Conservation (phyloP, 2,329 filamentous ascomycete species). For the Arthroderma sp. region DNA sequence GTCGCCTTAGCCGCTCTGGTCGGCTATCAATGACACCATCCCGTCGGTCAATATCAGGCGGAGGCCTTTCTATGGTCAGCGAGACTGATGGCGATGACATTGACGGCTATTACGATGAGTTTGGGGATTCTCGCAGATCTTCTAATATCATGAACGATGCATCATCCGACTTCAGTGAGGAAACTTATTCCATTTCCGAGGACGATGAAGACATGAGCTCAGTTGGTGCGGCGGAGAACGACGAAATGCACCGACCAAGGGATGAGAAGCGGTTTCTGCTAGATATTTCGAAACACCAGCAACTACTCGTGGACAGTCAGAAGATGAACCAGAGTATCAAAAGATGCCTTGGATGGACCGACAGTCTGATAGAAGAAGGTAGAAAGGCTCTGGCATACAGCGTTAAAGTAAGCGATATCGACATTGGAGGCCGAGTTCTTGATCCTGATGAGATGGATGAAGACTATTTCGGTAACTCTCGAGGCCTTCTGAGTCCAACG, state of each 20-base stretch:
- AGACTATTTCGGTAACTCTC: conserved; percentile 19
- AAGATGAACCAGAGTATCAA: conserved; percentile 93
- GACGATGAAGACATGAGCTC: conserved; percentile 26
- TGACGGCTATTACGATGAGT: conserved; percentile 9
- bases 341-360: conserved; percentile 76
- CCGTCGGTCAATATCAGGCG: conserved; percentile 33
- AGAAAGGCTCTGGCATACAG: conserved; percentile 75
- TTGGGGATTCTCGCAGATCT: conserved; percentile 10
- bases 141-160: conserved; percentile 21
- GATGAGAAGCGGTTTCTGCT: conserved; percentile 75
- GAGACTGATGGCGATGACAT: conserved; percentile 26
- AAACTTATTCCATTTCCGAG: conserved; percentile 22
- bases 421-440: conserved; percentile 69
- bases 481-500: conserved; percentile 22
- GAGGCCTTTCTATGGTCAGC: conserved; percentile 34
- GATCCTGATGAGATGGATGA: conserved; percentile 49
- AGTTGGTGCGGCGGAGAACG: conserved; percentile 22
- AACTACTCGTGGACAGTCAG: conserved; percentile 77
- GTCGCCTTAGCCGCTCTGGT: conserved; percentile 72
- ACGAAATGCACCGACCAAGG: conserved; percentile 46
- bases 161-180: conserved; percentile 28
- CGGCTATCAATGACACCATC: conserved; percentile 49
- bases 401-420: conserved; percentile 65
- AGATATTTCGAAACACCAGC: conserved; percentile 78
- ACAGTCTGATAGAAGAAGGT: conserved; percentile 78